Base-by-base conservation (phyloP, 164 flowering plant species). In the Vitis rotundifolia region DNA sequence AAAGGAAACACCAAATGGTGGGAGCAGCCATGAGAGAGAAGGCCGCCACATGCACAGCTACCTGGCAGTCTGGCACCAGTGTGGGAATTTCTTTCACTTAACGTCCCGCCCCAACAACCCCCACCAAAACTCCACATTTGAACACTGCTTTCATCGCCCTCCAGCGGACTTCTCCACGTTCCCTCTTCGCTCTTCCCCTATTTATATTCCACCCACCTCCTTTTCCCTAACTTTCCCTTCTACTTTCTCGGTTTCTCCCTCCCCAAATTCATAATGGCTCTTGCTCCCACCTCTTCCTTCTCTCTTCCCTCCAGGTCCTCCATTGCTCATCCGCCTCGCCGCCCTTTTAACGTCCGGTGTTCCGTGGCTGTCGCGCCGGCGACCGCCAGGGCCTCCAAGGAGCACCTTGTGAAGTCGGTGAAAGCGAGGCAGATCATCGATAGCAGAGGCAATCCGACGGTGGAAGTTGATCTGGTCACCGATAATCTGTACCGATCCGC, bases 371-470 rank as follows among this genome's bases (percentile, higher is more conserved):
- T 67, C 14, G 79, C 77, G 1, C 76, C 89, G 4, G 75, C 61
- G 37, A 49, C 74, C 1, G 63, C 78, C 22, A 77, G 65, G 66
- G 82, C 74, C 8, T 65, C 72, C 12, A 73, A 63, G 55, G 84
- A 70, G 28, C 59, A 19, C 56, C 68, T 55, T 70, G 87, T 94
- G 72, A 91, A 89, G 74, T 79, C 83, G 4, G 78, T 95, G 64
- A 91, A 89, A 83, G 98, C 99, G 47, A 80, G 99, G 70, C 99
- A 95, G 97, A 95, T 95, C 77, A 75, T 95, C 0, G 99, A 95
- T 71, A 95, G 98, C 81, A 78, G 99, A 26, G 99, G 99, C 1
- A 95, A 93, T 72, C 98, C 99, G 22, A 95, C 97, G 47, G 96
- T 95, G 10, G 97, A 95, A 86, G 98, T 95, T 68, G 99, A 92